These are phyloP conservation scores for Diplodia intermedia DNA, from an alignment of 2,329 filamentous ascomycete species.

Conservation along the genomic window DNA sequence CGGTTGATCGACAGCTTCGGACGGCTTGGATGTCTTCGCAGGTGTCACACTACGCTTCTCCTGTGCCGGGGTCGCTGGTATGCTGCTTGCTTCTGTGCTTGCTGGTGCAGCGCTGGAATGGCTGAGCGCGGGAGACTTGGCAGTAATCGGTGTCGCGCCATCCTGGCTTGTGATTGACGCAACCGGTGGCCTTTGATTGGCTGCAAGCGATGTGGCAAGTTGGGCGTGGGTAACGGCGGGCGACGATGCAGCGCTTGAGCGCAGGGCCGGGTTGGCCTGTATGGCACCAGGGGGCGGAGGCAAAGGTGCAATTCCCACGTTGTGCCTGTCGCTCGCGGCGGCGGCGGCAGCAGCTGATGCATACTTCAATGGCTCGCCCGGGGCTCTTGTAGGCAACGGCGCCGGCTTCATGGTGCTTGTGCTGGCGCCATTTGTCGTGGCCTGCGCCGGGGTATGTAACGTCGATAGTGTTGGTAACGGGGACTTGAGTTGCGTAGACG, in stretches of 20 bases:
- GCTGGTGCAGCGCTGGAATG: conserved; percentile 53
- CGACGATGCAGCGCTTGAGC: conserved; percentile 65
- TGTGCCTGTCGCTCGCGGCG: conserved; percentile 86
- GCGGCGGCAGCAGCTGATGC: conserved; percentile 94
- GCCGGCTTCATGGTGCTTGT: conserved; percentile 87
- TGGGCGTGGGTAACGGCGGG: conserved; percentile 51
- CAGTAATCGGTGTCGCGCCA: conserved; percentile 49
- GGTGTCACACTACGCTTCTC: conserved; percentile 53
- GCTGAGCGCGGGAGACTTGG: conserved; percentile 61
- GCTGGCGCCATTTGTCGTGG: conserved; percentile 65
- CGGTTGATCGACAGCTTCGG: conserved; percentile 38
- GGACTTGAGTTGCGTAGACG: conserved; percentile 92
- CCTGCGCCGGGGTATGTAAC: conserved; percentile 75
- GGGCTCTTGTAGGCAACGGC: conserved; percentile 79
- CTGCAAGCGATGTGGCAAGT: conserved; percentile 38
- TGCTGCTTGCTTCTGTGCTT: conserved; percentile 49
- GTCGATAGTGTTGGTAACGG: conserved; percentile 92
- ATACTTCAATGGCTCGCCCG: conserved; percentile 93
- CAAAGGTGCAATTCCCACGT: conserved; percentile 88
- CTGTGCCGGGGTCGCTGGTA: conserved; percentile 55
- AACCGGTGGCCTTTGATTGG: conserved; percentile 45
- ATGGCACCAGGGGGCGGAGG: conserved; percentile 79
- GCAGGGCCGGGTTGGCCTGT: conserved; percentile 58
- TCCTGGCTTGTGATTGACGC: conserved; percentile 48
- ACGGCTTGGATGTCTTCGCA: conserved; percentile 40